Percentiles rank a stretch among this genome's conserved stretches.
Evolutionary conservation across 1,284 basidiomycete genomes (phyloP).

Genomic region (Amylostereum areolatum): DNA sequence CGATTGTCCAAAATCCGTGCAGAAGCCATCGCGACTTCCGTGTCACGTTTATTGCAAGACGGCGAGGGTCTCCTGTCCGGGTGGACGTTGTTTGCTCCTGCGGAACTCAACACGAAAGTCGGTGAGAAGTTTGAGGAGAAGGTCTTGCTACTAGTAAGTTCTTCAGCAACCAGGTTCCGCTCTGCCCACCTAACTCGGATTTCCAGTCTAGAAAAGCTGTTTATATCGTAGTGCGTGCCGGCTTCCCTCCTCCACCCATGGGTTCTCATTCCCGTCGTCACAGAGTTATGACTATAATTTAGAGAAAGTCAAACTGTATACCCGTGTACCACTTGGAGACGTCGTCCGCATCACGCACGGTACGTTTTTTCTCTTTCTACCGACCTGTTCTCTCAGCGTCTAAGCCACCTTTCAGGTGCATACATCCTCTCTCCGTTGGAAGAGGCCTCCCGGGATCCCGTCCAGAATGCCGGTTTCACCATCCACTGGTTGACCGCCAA

Average conservation of each 20-base stretch:
- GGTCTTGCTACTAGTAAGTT: constrained; percentile 76
- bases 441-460: constrained; percentile 80
- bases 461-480: constrained; percentile 83
- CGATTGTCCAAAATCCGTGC: constrained; percentile 83
- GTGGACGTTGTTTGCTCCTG: constrained; percentile 90
- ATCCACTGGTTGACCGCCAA: constrained; percentile 66
- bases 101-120: constrained; percentile 66
- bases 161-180: background rate
- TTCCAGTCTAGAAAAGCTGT: constrained; percentile 54
- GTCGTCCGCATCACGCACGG: constrained; percentile 85
- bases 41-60: constrained; percentile 74
- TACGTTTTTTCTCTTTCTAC: constrained; percentile 16
- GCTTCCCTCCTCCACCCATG: background rate
- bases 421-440: constrained; percentile 90
- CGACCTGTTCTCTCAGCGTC: background rate
- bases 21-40: constrained; percentile 85
- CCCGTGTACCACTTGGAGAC: constrained; percentile 81
- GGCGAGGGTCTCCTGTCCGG: constrained; percentile 79
- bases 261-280: constrained; percentile 7
- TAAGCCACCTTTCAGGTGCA: constrained; percentile 45
- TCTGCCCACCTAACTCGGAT: constrained; percentile 5
- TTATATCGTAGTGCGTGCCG: constrained; percentile 56
- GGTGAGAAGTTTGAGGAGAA: constrained; percentile 89
- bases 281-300: constrained; percentile 88
- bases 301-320: constrained; percentile 87